Evolutionary conservation across 2,329 filamentous ascomycete genomes (phyloP).

Genomic region (Didymella pinodella): DNA sequence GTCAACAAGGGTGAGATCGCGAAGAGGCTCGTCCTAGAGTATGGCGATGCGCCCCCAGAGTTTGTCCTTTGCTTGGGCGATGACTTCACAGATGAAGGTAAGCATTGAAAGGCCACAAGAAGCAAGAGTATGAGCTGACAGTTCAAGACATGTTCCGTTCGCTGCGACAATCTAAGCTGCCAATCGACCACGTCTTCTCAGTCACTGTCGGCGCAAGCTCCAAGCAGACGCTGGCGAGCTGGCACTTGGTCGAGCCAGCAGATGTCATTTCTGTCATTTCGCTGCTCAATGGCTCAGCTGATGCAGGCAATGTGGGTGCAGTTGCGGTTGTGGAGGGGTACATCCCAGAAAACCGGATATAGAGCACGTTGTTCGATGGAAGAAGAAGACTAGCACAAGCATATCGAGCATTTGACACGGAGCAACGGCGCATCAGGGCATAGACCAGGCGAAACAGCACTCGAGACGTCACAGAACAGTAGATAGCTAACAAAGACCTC

Average conservation of each 20-base stretch:
- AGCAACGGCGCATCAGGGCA: conserved; percentile 26
- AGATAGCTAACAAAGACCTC: conserved; percentile 1
- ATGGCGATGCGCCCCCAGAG: conserved; percentile 72
- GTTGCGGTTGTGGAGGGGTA: conserved; percentile 52
- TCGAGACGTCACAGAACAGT: conserved; percentile 5
- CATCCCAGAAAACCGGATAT: conserved; percentile 47
- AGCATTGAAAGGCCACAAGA: neutral
- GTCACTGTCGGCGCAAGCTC: conserved; percentile 91
- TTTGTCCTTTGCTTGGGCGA: conserved; percentile 93
- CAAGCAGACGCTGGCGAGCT: conserved; percentile 88
- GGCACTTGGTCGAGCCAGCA: conserved; percentile 86
- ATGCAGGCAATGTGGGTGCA: conserved; percentile 52
- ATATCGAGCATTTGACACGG: conserved; percentile 30
- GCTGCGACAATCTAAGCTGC: conserved; percentile 66
- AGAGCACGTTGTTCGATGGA: conserved; percentile 11
- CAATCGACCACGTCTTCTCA: conserved; percentile 77
- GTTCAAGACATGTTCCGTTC: conserved; percentile 80
- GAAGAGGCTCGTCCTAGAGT: conserved; percentile 79
- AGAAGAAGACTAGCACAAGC: conserved; percentile 10
- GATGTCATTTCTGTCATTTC: conserved; percentile 79
- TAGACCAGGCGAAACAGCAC: conserved; percentile 19
- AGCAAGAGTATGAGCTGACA: conserved; percentile 14
- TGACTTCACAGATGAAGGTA: conserved; percentile 97
- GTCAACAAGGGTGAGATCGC: conserved; percentile 98
- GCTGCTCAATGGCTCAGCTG: conserved; percentile 61